Evolutionary conservation across 768 basidiomycete species (phyloP).

Genomic region (Leccinum incarnatum): DNA sequence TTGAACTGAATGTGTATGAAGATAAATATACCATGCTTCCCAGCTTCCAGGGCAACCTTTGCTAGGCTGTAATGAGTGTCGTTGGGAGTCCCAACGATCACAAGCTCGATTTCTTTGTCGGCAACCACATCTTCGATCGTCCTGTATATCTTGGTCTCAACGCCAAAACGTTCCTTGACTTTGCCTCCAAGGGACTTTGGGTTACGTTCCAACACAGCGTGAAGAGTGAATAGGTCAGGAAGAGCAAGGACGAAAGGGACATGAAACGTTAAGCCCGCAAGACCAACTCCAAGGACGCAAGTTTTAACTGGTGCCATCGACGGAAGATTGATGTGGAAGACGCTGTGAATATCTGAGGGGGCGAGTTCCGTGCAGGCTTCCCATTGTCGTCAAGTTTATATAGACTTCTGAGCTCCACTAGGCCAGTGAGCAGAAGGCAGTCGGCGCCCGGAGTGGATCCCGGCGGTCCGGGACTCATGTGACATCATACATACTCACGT

Average conservation of each 20-base stretch:
- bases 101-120: slow-evolving; percentile 63
- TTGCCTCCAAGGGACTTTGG: slow-evolving; percentile 60
- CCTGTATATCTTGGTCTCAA: slow-evolving; percentile 53
- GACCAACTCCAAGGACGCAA: slow-evolving; percentile 74
- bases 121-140: slow-evolving; percentile 58
- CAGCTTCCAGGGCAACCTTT: slow-evolving; percentile 62
- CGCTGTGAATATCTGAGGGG: neutral
- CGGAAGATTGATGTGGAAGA: neutral
- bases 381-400: neutral
- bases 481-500: slow-evolving; percentile 18
- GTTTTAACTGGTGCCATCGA: slow-evolving; percentile 52
- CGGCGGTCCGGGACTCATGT: neutral
- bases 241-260: slow-evolving; percentile 73
- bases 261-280: slow-evolving; percentile 78
- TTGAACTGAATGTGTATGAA: neutral
- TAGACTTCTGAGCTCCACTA: no score
- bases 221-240: slow-evolving; percentile 65
- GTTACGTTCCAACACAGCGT: slow-evolving; percentile 74
- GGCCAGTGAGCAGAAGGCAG: no score
- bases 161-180: slow-evolving; percentile 63
- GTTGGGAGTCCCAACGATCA: slow-evolving; percentile 71
- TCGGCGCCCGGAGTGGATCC: neutral
- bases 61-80: slow-evolving; percentile 69
- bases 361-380: neutral
- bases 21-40: slow-evolving; percentile 60